Percentiles rank a stretch among this genome's conserved stretches.
Evolutionary conservation across 495 filamentous ascomycete species (phyloP).

Genomic region (Evernia prunastri): DNA sequence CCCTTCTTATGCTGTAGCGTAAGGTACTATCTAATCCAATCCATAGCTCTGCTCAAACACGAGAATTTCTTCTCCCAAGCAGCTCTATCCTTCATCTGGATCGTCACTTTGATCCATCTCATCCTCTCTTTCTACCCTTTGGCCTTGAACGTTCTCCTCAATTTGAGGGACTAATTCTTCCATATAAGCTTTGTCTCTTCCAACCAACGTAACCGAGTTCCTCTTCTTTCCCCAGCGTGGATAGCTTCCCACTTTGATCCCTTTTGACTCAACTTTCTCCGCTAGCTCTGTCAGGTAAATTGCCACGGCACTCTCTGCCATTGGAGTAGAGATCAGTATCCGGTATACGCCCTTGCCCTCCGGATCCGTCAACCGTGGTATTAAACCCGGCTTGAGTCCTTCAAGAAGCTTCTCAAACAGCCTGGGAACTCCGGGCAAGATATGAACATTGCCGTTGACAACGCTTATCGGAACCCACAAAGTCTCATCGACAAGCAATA

Average conservation of each 20-base stretch:
- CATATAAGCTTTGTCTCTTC: conserved; percentile 56
- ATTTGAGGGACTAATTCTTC: conserved; percentile 56
- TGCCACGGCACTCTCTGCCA: conserved; percentile 79
- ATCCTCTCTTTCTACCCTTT: conserved; percentile 49
- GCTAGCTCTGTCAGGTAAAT: conserved; percentile 75
- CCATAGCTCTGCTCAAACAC: not conserved
- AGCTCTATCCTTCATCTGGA: conserved; percentile 15
- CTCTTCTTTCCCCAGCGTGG: conserved; percentile 81
- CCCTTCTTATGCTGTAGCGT: not conserved
- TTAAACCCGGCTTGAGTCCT: conserved; percentile 61
- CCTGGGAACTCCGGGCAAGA: conserved; percentile 82
- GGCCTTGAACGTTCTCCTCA: conserved; percentile 54
- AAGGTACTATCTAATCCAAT: not conserved
- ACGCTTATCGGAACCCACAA: conserved; percentile 86
- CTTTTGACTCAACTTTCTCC: conserved; percentile 56
- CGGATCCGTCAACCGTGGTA: conserved; percentile 65
- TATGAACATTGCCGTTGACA: conserved; percentile 88
- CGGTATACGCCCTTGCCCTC: conserved; percentile 72
- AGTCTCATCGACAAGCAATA: conserved; percentile 68
- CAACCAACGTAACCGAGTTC: conserved; percentile 90
- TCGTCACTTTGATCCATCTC: conserved; percentile 47
- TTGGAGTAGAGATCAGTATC: conserved; percentile 76
- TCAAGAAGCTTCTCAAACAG: conserved; percentile 75
- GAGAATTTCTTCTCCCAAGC: not conserved
- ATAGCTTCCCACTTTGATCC: conserved; percentile 95